Percentiles rank a stretch among this genome's conserved stretches.
Evolutionary conservation across 2,329 filamentous ascomycete genomes (phyloP).

Genomic region (Apiospora sp.): DNA sequence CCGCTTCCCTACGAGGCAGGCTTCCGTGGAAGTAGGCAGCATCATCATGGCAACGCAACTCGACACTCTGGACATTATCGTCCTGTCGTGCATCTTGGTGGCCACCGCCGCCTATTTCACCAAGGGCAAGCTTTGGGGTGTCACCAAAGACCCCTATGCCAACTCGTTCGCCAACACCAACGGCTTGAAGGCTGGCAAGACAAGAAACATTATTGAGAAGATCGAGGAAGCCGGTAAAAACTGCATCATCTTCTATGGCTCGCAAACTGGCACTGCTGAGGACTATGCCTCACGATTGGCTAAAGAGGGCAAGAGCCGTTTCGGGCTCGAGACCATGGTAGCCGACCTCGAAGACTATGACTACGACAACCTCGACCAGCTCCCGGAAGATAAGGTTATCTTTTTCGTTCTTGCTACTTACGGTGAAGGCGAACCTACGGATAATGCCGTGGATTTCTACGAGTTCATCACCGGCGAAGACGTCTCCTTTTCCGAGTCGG

Average conservation of each 20-base stretch:
- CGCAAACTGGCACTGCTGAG: conserved; percentile 97
- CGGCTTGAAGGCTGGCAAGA: conserved; percentile 80
- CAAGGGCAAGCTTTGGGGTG: conserved; percentile 92
- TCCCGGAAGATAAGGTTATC: conserved; percentile 88
- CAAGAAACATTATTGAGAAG: conserved; percentile 92
- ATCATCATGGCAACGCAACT: conserved; percentile 81
- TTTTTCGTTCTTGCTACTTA: conserved; percentile 98
- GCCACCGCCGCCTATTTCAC: conserved; percentile 96
- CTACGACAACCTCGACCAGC: conserved; percentile 86
- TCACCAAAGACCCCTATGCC: conserved; percentile 89
- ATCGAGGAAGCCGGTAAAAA: conserved; percentile 97
- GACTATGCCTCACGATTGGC: conserved; percentile 96
- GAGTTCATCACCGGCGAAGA: conserved; percentile 91
- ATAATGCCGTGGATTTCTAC: conserved; percentile 99
- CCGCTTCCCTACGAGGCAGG: neutral
- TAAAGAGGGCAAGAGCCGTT: conserved; percentile 96
- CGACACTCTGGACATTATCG: conserved; percentile 92
- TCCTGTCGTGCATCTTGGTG: conserved; percentile 84
- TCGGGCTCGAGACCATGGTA: conserved; percentile 97
- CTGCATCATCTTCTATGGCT: conserved; percentile 98
- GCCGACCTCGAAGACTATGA: conserved; percentile 98
- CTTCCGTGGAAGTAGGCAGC: neutral
- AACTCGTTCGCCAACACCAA: conserved; percentile 74
- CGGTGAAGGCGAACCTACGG: conserved; percentile 96
- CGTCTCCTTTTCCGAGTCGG: conserved; percentile 77